Base-by-base conservation (phyloP, 371 early-diverging fungal genomes). In the Apophysomyces trapeziformis region DNA sequence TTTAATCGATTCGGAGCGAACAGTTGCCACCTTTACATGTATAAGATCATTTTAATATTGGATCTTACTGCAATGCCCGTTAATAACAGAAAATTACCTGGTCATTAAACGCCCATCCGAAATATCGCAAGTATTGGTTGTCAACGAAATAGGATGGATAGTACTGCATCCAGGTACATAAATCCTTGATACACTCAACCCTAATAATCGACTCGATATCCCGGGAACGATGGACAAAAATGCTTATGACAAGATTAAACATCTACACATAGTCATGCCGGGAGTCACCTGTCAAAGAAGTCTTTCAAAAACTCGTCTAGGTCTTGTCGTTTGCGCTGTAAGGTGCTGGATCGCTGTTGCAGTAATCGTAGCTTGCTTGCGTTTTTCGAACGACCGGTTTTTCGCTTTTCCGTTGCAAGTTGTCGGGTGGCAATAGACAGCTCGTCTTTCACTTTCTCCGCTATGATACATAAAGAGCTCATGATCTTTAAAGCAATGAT, bases 31-130 rank as follows among this genome's bases (percentile, higher is more conserved):
- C 85, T 82, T 69, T 1, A 13, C 39, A 43, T 11, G 32, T 8
- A 44, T 11, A 46, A 21, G 63, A 35, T n/a, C 5, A 39, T 60
- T 6, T 6, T 35, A 41, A 39, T 35, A 13, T 46, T 7, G 38
- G 11, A 36, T 36, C 46, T 16, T 12, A 37, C 13, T 63, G 21
- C 26, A 32, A 16, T 58, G 5, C 63, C 41, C 41, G 41, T 37
- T 7, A 13, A 7, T 14, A 21, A 4, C 37, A 16, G 62, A n/a
- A 69, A 1, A 26, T 26, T 65, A 87, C 89, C 68, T 84, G 89
- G 73, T 98, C 97, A 54, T 91, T 90, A 37, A 96, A 78, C 56
- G 89, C 82, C 96, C 95, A 95, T 9, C 96, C 95, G 7, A 95
- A 64, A 68, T 94, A 94, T 32, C 93, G 82, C 35, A 95, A 70